phyloP scores from a whole-genome alignment of 2,329 filamentous ascomycete species.

The Aspergillus aculeatus region DNA sequence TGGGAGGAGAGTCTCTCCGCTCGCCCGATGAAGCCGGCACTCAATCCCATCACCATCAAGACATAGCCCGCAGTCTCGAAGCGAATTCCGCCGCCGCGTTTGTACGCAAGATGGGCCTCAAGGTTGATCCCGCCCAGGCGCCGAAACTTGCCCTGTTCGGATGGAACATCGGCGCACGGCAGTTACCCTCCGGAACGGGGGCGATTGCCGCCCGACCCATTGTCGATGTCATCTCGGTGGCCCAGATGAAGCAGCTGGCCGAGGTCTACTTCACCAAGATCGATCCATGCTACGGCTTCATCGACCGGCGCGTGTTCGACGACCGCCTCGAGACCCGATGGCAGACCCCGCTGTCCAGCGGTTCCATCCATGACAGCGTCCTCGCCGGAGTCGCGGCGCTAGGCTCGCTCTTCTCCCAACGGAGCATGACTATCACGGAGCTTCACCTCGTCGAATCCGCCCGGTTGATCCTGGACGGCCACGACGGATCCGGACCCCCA shows the following conservation, averaged over 20 bases:
- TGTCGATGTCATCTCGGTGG: constrained; percentile 47
- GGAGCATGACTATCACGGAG: constrained; percentile 44
- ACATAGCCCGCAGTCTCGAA: constrained; percentile 36
- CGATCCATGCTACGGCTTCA: constrained; percentile 54
- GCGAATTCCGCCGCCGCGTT: constrained; percentile 58
- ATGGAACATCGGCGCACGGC: constrained; percentile 50
- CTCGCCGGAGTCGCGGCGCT: constrained; percentile 54
- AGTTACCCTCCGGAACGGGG: constrained; percentile 17
- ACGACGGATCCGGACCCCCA: constrained; percentile 19
- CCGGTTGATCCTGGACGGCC: constrained; percentile 43
- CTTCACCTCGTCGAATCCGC: constrained; percentile 49
- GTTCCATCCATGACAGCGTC: constrained; percentile 45
- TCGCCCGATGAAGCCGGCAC: constrained; percentile 9
- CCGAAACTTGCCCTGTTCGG: constrained; percentile 54
- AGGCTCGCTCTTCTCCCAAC: constrained; percentile 51
- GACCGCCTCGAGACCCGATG: constrained; percentile 22
- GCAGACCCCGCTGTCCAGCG: constrained; percentile 19
- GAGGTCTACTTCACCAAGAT: constrained; percentile 53
- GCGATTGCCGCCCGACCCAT: constrained; percentile 30
- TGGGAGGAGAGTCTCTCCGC: neutral
- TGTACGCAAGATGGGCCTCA: constrained; percentile 51
- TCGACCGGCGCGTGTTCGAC: constrained; percentile 29
- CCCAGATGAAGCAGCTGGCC: constrained; percentile 47
- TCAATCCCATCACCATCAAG: neutral
- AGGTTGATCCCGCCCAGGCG: constrained; percentile 53